These are phyloP conservation scores for Leucosporidium yakuticum DNA, from an alignment of 768 basidiomycete genomes.

Conservation along the genomic window DNA sequence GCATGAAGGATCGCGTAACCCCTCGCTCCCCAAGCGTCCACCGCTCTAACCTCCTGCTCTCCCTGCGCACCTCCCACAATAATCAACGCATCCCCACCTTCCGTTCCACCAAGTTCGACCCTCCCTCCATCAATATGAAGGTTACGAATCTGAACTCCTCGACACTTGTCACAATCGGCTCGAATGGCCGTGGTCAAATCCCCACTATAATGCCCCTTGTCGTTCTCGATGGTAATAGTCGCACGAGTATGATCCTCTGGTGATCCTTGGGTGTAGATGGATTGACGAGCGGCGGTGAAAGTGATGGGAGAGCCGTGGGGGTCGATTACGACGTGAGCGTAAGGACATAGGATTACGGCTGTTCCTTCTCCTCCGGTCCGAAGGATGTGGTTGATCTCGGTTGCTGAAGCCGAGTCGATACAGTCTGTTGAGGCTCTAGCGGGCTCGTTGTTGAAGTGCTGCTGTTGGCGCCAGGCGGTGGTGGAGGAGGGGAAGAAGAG, in stretches of 20 bases:
- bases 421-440: background rate
- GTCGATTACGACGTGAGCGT: constrained; percentile 22
- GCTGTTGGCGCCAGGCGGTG: background rate
- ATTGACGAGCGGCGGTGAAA: constrained; percentile 27
- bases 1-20: constrained; percentile 28
- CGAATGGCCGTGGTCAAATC: constrained; percentile 29
- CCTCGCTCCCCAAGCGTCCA: constrained; percentile 27
- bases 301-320: constrained; percentile 19
- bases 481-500: background rate
- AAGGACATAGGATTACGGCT: constrained; percentile 21
- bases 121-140: constrained; percentile 29
- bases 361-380: constrained; percentile 18
- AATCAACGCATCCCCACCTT: constrained; percentile 31
- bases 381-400: constrained; percentile 26
- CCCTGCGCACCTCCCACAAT: constrained; percentile 18
- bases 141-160: constrained; percentile 6
- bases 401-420: constrained; percentile 14
- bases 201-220: constrained; percentile 5
- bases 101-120: constrained; percentile 12
- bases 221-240: constrained; percentile 22
- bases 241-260: constrained; percentile 28
- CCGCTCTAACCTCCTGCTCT: constrained; percentile 16
- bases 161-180: constrained; percentile 20
- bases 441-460: too few species aligned
- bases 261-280: constrained; percentile 19